Base-by-base conservation (phyloP, 177 flowering plant species). In the Vitis hybrid region DNA sequence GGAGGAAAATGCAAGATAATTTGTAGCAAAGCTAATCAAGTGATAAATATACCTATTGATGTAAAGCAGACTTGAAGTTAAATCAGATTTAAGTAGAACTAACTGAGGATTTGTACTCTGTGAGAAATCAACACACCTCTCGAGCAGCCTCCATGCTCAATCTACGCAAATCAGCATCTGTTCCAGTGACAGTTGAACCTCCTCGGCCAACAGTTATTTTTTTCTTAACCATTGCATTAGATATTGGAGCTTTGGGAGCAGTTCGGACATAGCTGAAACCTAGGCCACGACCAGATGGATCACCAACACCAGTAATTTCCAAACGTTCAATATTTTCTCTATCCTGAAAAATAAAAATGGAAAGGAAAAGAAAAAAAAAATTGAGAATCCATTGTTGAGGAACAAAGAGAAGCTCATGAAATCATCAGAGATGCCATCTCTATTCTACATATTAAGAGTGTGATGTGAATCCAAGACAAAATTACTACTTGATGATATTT, bases 61-160 rank as follows among this genome's bases (percentile, higher is more conserved):
- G 48, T 40, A 5, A 52, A 72, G 48, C 17, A 50, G 9, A 62
- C 6, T 15, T 32, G 18, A 50, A 59, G 50, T 5, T 5, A 10
- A 10, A 15, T 21, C 10, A 34, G 14, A 62, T 2, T 10, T 7
- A 45, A 10, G 19, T 52, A 40, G 14, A 4, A n/a, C 32, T 1
- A 50, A 10, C 6, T 40, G 48, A 40, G 48, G 9, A 40, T 40
- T n/a, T 34, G 55, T 12, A 6, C 11, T 56, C 56, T 56, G 17
- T 59, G 52, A 64, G 56, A 71, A 59, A 54, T 18, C 23, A 61
- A 60, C 81, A 59, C 40, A 94, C 99, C 98, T 95, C 99, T 72
- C 94, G 80, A 57, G 99, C 98, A 73, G 96, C 97, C 69, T 93
- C 98, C 99, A 95, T 95, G 91, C 97, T 95, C 81, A 95, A 79